Evolutionary conservation across 768 basidiomycete species (phyloP).

Genomic region (Trametes gibbosa): DNA sequence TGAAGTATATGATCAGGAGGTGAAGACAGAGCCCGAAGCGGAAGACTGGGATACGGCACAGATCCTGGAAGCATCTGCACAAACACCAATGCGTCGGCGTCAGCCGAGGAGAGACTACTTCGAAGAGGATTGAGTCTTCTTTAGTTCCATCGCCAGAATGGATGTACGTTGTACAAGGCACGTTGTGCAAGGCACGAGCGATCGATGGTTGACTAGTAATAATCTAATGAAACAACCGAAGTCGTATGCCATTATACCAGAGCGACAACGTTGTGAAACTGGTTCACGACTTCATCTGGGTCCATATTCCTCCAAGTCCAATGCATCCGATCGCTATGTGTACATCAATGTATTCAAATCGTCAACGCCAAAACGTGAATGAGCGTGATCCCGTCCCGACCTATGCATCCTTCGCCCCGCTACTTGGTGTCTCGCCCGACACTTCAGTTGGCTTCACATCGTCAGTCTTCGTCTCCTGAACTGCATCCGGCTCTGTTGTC

Average conservation of each 20-base stretch:
- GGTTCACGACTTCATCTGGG: background rate
- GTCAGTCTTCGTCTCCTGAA: background rate
- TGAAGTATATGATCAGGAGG: background rate
- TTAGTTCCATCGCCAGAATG: background rate
- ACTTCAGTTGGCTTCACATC: background rate
- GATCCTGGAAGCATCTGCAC: background rate
- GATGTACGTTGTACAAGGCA: too few species aligned
- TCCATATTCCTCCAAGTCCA: background rate
- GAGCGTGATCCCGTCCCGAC: background rate
- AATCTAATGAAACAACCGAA: background rate
- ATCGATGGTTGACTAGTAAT: background rate
- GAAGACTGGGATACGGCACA: background rate
- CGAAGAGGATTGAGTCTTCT: background rate
- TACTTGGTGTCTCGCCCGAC: constrained; percentile 4
- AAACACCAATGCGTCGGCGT: constrained; percentile 4
- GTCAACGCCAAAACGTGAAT: too few species aligned
- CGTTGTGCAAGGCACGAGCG: too few species aligned
- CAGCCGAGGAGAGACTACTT: background rate
- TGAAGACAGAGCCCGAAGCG: constrained; percentile 11
- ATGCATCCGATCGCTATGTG: background rate
- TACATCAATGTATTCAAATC: background rate
- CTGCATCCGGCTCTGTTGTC: background rate
- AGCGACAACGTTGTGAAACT: too few species aligned
- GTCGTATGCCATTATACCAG: too few species aligned
- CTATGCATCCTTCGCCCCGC: constrained; percentile 9